These are phyloP conservation scores for Myxozyma monticola DNA, from an alignment of 805 yeast genomes.

Conservation along the genomic window DNA sequence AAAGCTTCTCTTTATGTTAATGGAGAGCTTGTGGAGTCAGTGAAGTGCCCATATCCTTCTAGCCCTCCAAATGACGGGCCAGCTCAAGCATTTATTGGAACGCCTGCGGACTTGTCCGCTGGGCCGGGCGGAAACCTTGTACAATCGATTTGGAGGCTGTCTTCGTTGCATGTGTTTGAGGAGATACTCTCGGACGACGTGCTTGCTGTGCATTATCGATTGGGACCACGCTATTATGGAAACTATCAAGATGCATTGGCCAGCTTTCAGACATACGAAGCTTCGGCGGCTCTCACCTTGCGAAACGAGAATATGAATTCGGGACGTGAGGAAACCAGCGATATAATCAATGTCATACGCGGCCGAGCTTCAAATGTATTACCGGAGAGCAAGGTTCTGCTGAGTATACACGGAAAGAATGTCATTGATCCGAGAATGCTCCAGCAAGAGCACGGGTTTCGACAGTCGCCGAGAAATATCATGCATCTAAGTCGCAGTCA, in stretches of 20 bases:
- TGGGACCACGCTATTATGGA: slow-evolving; percentile 35
- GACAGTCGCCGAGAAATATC: slow-evolving; percentile 21
- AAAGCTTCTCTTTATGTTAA: slow-evolving; percentile 32
- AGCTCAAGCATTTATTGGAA: slow-evolving; percentile 28
- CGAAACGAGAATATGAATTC: slow-evolving; percentile 27
- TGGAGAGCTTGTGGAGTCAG: slow-evolving; percentile 30
- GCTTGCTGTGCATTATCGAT: slow-evolving; percentile 29
- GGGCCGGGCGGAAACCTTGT: slow-evolving; percentile 16
- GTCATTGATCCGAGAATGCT: slow-evolving; percentile 14
- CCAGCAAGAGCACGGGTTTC: slow-evolving; percentile 20
- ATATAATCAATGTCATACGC: slow-evolving; percentile 30
- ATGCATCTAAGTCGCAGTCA: slow-evolving; percentile 23
- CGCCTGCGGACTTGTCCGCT: slow-evolving; percentile 28
- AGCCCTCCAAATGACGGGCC: slow-evolving; percentile 28
- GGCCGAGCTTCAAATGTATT: slow-evolving; percentile 28
- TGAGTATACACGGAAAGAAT: slow-evolving; percentile 30
- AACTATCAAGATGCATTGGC: slow-evolving; percentile 34
- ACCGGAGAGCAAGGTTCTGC: slow-evolving; percentile 27
- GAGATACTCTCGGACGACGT: slow-evolving; percentile 30
- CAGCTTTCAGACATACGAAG: slow-evolving; percentile 33
- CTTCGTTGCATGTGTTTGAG: slow-evolving; percentile 30
- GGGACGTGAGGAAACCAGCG: slow-evolving; percentile 27
- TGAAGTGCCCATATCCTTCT: slow-evolving; percentile 33
- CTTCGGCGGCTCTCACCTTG: slow-evolving; percentile 32
- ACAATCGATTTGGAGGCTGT: slow-evolving; percentile 26